Conservation (phyloP, 2,329 filamentous ascomycete genomes). For the Apiospora hydei region DNA sequence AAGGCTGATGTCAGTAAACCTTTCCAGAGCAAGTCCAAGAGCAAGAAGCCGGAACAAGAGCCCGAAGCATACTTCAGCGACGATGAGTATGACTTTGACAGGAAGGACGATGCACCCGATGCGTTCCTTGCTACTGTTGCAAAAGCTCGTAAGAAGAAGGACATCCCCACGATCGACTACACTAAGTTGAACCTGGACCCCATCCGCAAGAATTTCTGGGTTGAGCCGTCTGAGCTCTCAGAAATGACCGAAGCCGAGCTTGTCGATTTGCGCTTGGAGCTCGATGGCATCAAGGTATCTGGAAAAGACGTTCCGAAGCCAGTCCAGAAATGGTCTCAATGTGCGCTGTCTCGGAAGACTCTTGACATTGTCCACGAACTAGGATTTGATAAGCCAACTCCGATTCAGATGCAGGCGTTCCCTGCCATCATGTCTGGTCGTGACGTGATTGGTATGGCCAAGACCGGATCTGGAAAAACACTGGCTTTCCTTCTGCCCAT, state of each 20-base stretch:
- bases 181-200: slow-evolving; percentile 83
- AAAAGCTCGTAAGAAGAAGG: slow-evolving; percentile 86
- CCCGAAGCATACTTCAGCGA: slow-evolving; percentile 90
- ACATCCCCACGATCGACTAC: slow-evolving; percentile 89
- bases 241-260: slow-evolving; percentile 87
- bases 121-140: slow-evolving; percentile 61
- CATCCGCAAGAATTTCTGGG: slow-evolving; percentile 95
- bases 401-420: slow-evolving; percentile 94
- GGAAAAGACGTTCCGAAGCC: slow-evolving; percentile 90
- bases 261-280: slow-evolving; percentile 79
- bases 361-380: slow-evolving; percentile 83
- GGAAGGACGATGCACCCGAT: slow-evolving; percentile 55
- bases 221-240: slow-evolving; percentile 83
- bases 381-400: slow-evolving; percentile 86
- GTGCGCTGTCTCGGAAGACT: slow-evolving; percentile 85
- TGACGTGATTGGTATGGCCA: slow-evolving; percentile 95
- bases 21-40: slow-evolving; percentile 41
- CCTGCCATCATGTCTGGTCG: slow-evolving; percentile 95
- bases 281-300: slow-evolving; percentile 94
- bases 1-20: slow-evolving; percentile 39
- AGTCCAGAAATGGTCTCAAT: slow-evolving; percentile 96
- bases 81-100: slow-evolving; percentile 70
- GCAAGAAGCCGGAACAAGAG: slow-evolving; percentile 64
- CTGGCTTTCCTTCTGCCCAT: slow-evolving; percentile 75
- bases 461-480: slow-evolving; percentile 97